Base-by-base conservation (phyloP, 1,284 basidiomycete genomes). In the Rhodotorula sp. region DNA sequence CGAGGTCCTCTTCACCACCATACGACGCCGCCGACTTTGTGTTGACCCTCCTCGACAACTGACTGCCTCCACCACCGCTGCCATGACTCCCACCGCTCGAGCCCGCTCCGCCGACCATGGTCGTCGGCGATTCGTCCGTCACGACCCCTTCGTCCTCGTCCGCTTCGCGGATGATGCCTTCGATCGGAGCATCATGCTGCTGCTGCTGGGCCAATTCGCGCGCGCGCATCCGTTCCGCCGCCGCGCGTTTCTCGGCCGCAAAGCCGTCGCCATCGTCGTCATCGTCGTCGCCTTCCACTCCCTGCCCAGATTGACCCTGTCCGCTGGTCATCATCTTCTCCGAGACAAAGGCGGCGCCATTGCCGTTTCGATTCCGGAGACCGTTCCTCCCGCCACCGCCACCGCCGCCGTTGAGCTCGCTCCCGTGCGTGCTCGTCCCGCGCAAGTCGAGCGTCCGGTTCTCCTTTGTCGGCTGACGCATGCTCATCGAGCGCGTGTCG, bases 381-480 rank as follows among this genome's bases (percentile, higher is more conserved):
- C 28, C 18, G 43, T 58, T 15, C 31, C 38, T 26, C 8, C 52
- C 28, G 14, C 23, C 49, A 14, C 34, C n/a, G 7, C 43, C 26
- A 31, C 21, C n/a, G 52, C n/a, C 54, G 19, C 28, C 49, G 19
- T 26, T 45, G 50, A 56, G 7, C 28, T 45, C 43, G 21, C 64
- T 60, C 31, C 38, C 50, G n/a, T 38, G 38, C 48, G 47, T 68
- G 45, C 57, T 60, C 43, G 62, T 60, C 43, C 60, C 45, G 31
- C 70, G 63, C 1, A 71, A 47, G 50, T 66, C 55, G 57, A 71
- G 50, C 56, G 60, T 68, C 54, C 38, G 62, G 50, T 49, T 58
- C 60, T 67, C 60, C 49, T 61, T 66, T 34, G 56, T 71, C 66
- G 60, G 38, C 55, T 62, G 60, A n/a, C 47, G 45, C 60, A 68